Evolutionary conservation across 164 flowering plant genomes (phyloP).

Genomic region (Houttuynia cordata): DNA sequence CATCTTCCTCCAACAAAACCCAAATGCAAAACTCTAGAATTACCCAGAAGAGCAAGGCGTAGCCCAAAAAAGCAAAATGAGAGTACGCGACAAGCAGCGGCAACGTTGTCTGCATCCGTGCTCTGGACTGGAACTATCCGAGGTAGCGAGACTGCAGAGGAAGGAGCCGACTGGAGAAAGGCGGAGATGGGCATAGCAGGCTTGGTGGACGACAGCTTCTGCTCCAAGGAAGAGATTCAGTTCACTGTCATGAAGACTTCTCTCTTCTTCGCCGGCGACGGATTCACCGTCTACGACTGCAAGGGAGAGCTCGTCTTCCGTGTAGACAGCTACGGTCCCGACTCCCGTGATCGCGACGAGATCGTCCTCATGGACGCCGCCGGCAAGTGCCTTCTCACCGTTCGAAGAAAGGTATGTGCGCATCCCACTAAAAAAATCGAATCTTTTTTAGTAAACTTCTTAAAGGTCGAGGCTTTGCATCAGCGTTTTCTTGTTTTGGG

Average conservation of each 20-base stretch:
- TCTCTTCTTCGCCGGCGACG: conserved; percentile 78
- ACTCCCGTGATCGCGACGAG: conserved; percentile 35
- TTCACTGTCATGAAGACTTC: conserved; percentile 80
- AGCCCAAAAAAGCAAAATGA: too few species aligned
- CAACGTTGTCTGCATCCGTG: too few species aligned
- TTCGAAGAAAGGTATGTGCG: conserved; percentile 57
- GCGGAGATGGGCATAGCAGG: neutral
- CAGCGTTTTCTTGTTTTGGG: neutral
- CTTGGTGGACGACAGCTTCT: conserved; percentile 26
- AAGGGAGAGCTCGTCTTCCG: conserved; percentile 65
- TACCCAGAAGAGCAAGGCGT: too few species aligned
- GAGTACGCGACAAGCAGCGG: too few species aligned
- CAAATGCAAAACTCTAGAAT: too few species aligned
- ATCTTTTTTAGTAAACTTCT: neutral
- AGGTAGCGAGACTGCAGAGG: too few species aligned
- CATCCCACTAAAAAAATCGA: neutral
- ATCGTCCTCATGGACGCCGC: conserved; percentile 78
- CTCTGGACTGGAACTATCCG: too few species aligned
- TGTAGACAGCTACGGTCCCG: conserved; percentile 78
- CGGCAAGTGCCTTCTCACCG: conserved; percentile 80
- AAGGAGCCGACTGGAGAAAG: too few species aligned
- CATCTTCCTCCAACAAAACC: too few species aligned
- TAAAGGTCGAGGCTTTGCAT: too few species aligned
- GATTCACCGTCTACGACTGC: conserved; percentile 63
- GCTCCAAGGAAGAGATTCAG: conserved; percentile 44